A percentile compares a stretch with the other conserved stretches of the same genome.
Evolutionary conservation across 805 yeast genomes (phyloP).

Genomic region (Hanseniaspora pseudoguilliermondii): DNA sequence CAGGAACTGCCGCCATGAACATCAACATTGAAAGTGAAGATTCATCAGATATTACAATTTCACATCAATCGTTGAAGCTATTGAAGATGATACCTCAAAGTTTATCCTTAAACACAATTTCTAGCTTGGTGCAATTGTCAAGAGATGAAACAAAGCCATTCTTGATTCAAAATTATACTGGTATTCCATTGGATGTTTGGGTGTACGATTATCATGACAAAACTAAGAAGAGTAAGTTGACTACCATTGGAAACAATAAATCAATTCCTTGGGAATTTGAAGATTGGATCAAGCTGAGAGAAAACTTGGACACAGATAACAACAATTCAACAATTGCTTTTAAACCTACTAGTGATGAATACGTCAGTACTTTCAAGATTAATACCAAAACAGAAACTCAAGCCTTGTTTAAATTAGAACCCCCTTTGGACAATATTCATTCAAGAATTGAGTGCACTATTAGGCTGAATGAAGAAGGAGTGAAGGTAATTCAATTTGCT

Average conservation of each 20-base stretch:
- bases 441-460: constrained; percentile 65
- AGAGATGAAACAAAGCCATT: constrained; percentile 79
- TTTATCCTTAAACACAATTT: constrained; percentile 28
- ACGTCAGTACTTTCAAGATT: constrained; percentile 41
- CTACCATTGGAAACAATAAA: constrained; percentile 36
- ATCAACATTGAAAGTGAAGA: constrained; percentile 63
- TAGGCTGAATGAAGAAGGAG: constrained; percentile 55
- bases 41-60: constrained; percentile 64
- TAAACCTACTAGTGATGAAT: constrained; percentile 43
- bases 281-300: constrained; percentile 82
- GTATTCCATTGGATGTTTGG: constrained; percentile 72
- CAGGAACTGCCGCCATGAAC: constrained; percentile 31
- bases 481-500: constrained; percentile 63
- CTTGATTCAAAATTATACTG: constrained; percentile 70
- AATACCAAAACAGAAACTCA: constrained; percentile 78
- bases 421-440: constrained; percentile 51
- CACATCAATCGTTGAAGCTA: constrained; percentile 69
- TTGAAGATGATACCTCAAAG: constrained; percentile 54
- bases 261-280: constrained; percentile 79
- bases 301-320: constrained; percentile 55
- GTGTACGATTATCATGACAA: constrained; percentile 35
- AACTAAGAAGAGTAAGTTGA: constrained; percentile 21
- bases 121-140: constrained; percentile 42
- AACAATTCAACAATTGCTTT: constrained; percentile 52
- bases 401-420: constrained; percentile 52